Base-by-base conservation (phyloP, 192 early-diverging fungal genomes). In the Coemansia javaensis region DNA sequence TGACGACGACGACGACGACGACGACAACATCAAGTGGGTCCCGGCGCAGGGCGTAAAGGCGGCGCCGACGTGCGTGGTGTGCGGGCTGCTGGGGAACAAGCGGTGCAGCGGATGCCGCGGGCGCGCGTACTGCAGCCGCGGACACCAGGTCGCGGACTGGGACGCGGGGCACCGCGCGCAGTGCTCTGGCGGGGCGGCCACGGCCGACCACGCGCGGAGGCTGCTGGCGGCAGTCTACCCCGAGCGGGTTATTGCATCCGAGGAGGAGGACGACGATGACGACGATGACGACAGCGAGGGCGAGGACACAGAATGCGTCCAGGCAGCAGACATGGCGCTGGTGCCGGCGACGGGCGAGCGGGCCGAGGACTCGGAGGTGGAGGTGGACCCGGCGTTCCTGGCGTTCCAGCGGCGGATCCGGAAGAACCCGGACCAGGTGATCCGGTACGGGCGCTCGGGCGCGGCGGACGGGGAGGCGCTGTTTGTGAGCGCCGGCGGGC, bases 321-420 rank as follows among this genome's bases (percentile, higher is more conserved):
- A 24, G 36, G 34, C 44, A 14, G 46, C 44, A 12, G 53, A 54
- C 37, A 42, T 25, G 30, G 58, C 59, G 15, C 20, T 68, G 27
- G 65, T 67, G 15, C 65, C 56, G 1, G 49, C 40, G 42, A 34
- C 39, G 7, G 42, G 15, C 15, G 65, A 75, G 56, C 23, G 25
- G 15, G 78, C 71, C 30, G 88, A 87, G 56, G 89, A 93, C 54
- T 86, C 88, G 8, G 71, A 82, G 37, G 84, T 87, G 1, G 87
- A 85, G 27, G 94, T 98, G 2, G 95, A 98, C 62, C 70, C 81
- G 18, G 85, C 85, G 0, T 98, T 98, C 69, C 56, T 98, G 49
- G 67, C 82, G 53, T 98, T 97, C 72, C 91, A 98, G 63, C 84
- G 83, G 53, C 82, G 84, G 24, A 76, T 94, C 9, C 73, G 80